phyloP scores from a whole-genome alignment of 495 filamentous ascomycete genomes.

The Rostrohypoxylon terebratum region DNA sequence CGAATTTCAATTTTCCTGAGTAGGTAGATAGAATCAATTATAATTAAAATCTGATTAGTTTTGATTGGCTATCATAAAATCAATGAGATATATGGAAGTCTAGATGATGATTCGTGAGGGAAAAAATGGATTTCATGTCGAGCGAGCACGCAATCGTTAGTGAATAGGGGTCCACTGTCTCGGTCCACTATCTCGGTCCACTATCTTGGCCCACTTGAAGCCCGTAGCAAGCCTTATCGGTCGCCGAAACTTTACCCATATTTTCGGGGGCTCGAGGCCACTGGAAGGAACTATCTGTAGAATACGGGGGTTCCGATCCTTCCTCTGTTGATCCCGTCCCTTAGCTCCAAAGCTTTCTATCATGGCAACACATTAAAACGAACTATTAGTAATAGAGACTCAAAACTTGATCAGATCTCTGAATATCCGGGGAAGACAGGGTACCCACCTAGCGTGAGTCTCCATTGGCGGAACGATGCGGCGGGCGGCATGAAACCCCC shows the following conservation, averaged over 20 bases:
- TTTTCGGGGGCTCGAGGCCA: background rate
- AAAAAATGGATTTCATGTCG: constrained; percentile 27
- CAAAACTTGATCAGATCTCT: background rate
- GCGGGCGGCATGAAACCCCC: constrained; percentile 29
- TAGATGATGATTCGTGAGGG: constrained; percentile 12
- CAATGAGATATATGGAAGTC: background rate
- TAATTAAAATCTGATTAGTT: background rate
- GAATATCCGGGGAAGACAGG: constrained; percentile 36
- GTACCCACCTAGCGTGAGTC: background rate
- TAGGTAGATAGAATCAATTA: background rate
- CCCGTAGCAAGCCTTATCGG: constrained; percentile 16
- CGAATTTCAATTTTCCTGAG: background rate
- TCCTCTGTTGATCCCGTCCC: background rate
- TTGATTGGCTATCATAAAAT: background rate
- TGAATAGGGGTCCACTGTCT: constrained; percentile 6
- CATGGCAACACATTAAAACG: background rate
- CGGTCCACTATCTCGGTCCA: constrained; percentile 29
- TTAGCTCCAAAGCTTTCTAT: background rate
- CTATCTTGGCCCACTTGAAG: constrained; percentile 11
- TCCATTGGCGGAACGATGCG: constrained; percentile 25
- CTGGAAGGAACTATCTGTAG: background rate
- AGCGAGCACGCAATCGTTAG: constrained; percentile 38
- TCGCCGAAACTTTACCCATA: constrained; percentile 16
- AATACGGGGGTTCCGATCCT: background rate
- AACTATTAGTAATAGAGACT: background rate